Base-by-base conservation (phyloP, 2,329 filamentous ascomycete genomes). In the Colletotrichum sp. region DNA sequence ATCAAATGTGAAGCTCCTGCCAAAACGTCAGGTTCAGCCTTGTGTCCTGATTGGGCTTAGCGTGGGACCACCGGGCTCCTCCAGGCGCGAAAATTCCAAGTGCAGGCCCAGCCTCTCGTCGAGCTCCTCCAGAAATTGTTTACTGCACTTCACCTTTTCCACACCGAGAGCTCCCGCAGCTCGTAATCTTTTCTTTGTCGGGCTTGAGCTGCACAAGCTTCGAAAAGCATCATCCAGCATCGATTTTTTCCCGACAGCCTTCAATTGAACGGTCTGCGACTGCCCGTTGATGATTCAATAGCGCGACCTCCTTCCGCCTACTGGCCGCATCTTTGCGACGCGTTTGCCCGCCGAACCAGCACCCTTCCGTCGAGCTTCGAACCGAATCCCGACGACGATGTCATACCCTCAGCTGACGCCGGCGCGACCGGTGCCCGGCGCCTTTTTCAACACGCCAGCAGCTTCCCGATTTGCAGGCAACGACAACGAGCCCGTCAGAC, bases 401-500 rank as follows among this genome's bases (percentile, higher is more conserved):
- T 87, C 91, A 68, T 90, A 91, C 78, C 85, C 88, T 29, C 86
- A 87, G 79, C 87, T 86, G 78, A 95, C 95, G 72, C 95, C 95
- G 52, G 89, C 93, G 86, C 92, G 94, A 80, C 92, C 92, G 77
- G 88, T 95, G 64, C 95, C 95, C 61, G 95, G 95, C 87, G 93
- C 93, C 81, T 96, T 93, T 82, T 86, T 95, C 81, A 92, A 93
- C 80, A 96, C 95, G 27, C 95, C 95, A 72, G 88, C 90, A 44
- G 84, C 86, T 70, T 88, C 89, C 68, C 87, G 88, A 79, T 89
- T 85, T 79, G 65, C 68, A 32, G 32, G 59, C 78, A 63, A 57
- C 76, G 66, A 81, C 49, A 79, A 84, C 77, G 88, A 91, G 79
- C 85, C 88, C 19, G 86, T 88, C 76, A 87, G 88, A 75, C 89